These are phyloP conservation scores for Cytospora piceae DNA, from an alignment of 2,329 filamentous ascomycete species.

Conservation along the genomic window DNA sequence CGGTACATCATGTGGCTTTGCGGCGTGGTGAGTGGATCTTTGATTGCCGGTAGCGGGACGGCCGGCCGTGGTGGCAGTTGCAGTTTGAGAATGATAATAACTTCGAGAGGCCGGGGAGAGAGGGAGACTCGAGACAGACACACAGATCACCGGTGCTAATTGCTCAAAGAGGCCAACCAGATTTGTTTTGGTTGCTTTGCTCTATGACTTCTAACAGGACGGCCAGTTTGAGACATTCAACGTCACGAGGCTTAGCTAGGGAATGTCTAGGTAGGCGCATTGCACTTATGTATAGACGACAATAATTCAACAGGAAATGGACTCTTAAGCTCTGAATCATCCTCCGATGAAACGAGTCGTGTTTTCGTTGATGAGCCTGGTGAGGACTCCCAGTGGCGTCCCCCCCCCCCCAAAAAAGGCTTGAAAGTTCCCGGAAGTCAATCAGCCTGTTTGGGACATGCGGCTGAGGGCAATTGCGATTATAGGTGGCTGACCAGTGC, in stretches of 20 bases:
- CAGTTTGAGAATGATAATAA: neutral
- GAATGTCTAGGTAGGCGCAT: neutral
- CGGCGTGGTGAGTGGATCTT: constrained; percentile 1
- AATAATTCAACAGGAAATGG: too few relatives aligned
- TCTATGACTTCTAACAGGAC: neutral
- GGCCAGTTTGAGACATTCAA: neutral
- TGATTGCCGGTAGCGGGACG: neutral
- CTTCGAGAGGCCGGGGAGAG: neutral
- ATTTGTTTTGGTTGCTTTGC: neutral
- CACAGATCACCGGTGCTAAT: neutral
- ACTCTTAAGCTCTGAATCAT: neutral
- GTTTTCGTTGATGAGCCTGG: neutral
- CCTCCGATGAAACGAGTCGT: neutral
- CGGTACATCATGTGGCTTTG: constrained; percentile 3
- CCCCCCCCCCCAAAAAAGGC: too few relatives aligned
- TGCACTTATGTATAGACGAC: neutral
- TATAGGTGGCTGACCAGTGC: constrained; percentile 4
- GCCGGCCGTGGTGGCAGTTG: neutral
- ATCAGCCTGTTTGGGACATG: neutral
- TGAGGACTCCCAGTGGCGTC: neutral
- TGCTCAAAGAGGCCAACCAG: neutral
- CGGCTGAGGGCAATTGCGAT: neutral
- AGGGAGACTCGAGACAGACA: too few relatives aligned
- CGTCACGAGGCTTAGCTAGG: neutral
- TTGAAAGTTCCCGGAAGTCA: neutral